These are phyloP conservation scores for Trichoderma aggressivum DNA, from an alignment of 2,329 filamentous ascomycete genomes.

Conservation along the genomic window DNA sequence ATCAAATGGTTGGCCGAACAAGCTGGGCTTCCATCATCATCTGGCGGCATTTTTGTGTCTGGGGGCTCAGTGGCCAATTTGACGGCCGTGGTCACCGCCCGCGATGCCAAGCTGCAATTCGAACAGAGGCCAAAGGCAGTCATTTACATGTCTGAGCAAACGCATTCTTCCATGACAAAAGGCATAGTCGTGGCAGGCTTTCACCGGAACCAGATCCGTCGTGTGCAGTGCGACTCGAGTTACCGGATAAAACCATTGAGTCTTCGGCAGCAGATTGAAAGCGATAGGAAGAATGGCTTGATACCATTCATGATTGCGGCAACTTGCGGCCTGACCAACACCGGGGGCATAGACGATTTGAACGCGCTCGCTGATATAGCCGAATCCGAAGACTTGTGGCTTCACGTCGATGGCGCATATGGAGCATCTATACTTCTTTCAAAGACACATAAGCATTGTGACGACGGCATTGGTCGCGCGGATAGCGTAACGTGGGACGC, in stretches of 20 bases:
- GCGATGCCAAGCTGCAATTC: conserved; percentile 20
- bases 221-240: conserved; percentile 9
- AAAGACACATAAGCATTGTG: conserved; percentile 12
- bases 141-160: conserved; percentile 23
- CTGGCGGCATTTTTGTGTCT: conserved; percentile 26
- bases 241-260: conserved; percentile 6
- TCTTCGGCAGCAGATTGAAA: conserved; percentile 12
- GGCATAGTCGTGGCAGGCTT: conserved; percentile 20
- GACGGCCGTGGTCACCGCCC: conserved; percentile 24
- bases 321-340: conserved; percentile 22
- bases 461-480: conserved; percentile 20
- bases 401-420: conserved; percentile 28
- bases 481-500: conserved; percentile 29
- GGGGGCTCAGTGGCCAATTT: conserved; percentile 29
- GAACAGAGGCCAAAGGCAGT: conserved; percentile 17
- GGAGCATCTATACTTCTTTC: conserved; percentile 26
- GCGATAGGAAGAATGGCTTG: conserved; percentile 14
- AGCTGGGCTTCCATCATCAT: conserved; percentile 21
- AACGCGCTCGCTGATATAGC: conserved; percentile 16
- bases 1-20: conserved; percentile 24
- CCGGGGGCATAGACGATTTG: conserved; percentile 20
- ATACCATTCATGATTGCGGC: conserved; percentile 21
- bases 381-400: conserved; percentile 21
- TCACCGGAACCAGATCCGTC: conserved; percentile 14
- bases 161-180: conserved; percentile 22